Evolutionary conservation across 441 rosid species (phyloP), one percentile per base, ranked within the genome.

Genomic region (Euphorbia schlechtendalii): DNA sequence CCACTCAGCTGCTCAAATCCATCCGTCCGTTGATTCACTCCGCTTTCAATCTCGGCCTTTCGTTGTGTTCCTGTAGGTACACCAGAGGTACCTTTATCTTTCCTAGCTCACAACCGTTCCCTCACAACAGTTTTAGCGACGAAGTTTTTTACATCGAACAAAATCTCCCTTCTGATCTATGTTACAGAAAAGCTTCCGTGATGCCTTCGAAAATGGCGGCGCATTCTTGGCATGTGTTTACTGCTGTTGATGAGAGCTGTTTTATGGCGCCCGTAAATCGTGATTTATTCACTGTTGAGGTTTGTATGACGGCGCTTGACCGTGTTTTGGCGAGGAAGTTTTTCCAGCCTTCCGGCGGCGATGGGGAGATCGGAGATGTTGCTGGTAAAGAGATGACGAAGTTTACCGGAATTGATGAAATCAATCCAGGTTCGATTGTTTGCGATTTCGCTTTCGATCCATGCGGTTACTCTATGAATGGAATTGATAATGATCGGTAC

Each of bases 391-490:
- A 85, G 69, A 89, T 94, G 96, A 94, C 99, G 0, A 79, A 78
- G 48, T 63, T 83, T 36, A 86, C 96, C 22, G 92, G 98, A 5
- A 87, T 91, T 17, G 76, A 69, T 1, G 81, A 69, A 27, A 89
- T 91, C 62, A 91, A 83, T 66, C 94, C 94, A 0, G 72, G 74
- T 17, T 83, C 98, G 0, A 77, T 80, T 36, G 75, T 94, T 0
- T 87, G 99, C 56, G 99, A 94, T 59, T 94, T 87, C 36, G 99
- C 84, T 5, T 94, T 94, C 63, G 98, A 94, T 58, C 98, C 99
- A 0, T 94, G 98, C 54, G 99, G 99, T 0, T 94, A 94, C 80
- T 94, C 99, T 18, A 94, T 94, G 99, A 94, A 94, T 13, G 92
- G 96, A 61, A 82, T 94, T 24, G 90, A 87, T 57, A 81, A 85